Conservation (phyloP, 495 filamentous ascomycete species). For the Lasiosphaeris hirsuta region DNA sequence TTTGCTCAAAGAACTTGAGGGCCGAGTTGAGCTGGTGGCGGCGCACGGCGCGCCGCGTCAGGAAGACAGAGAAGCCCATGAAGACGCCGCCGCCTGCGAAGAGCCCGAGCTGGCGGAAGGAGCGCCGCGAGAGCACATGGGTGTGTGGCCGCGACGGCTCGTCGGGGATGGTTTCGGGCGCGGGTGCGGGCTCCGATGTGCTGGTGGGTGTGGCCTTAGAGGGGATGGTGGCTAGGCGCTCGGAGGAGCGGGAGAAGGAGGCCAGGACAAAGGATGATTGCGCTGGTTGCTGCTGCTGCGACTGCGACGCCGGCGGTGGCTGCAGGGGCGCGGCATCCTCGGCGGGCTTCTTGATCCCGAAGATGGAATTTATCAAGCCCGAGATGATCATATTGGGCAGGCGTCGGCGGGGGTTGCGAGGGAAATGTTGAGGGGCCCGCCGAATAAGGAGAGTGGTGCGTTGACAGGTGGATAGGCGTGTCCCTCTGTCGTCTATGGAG, state of each 20-base stretch:
- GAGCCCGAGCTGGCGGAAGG: constrained; percentile 23
- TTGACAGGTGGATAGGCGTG: too few relatives aligned
- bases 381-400: constrained; percentile 13
- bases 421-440: too few relatives aligned
- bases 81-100: constrained; percentile 72
- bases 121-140: constrained; percentile 21
- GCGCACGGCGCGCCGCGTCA: constrained; percentile 66
- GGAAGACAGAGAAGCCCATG: constrained; percentile 60
- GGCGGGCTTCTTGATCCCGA: not conserved
- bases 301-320: not conserved
- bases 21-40: constrained; percentile 51
- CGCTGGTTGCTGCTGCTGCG: not conserved
- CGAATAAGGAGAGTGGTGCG: too few relatives aligned
- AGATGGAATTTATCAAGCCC: constrained; percentile 4
- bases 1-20: constrained; percentile 66
- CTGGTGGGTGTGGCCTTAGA: not conserved
- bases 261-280: too few relatives aligned
- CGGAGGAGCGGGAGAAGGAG: not conserved
- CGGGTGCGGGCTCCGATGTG: not conserved
- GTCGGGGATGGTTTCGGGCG: not conserved
- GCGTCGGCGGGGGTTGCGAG: not conserved
- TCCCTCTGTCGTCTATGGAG: too few relatives aligned
- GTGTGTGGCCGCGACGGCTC: constrained; percentile 3
- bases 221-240: not conserved
- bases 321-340: not conserved